phyloP scores from a whole-genome alignment of 768 basidiomycete genomes.

The Fomitopsis serialis region DNA sequence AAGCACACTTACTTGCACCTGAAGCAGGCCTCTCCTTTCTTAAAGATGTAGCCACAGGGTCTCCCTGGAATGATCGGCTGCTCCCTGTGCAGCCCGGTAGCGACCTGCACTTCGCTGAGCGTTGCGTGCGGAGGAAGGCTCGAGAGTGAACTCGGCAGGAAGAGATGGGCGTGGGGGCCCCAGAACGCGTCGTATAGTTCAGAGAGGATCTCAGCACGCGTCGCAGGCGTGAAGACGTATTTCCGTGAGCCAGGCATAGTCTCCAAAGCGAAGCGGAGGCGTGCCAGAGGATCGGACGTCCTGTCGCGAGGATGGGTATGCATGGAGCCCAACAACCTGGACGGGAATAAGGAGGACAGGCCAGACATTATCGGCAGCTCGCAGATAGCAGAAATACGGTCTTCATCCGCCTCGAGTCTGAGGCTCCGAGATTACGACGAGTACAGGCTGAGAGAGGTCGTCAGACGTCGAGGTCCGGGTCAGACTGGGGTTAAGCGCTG shows the following conservation, averaged over 20 bases:
- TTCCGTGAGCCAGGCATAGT: conserved; percentile 78
- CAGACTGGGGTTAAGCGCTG: not conserved
- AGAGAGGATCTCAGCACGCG: conserved; percentile 74
- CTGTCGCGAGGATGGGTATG: conserved; percentile 43
- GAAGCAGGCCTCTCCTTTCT: conserved; percentile 89
- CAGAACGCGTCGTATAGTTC: conserved; percentile 82
- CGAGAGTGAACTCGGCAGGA: conserved; percentile 60
- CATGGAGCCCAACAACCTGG: conserved; percentile 50
- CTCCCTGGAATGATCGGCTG: conserved; percentile 61
- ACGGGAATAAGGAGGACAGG: conserved; percentile 38
- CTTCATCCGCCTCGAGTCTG: not conserved
- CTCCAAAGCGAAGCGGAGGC: conserved; percentile 71
- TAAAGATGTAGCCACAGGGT: conserved; percentile 82
- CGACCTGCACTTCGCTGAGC: conserved; percentile 66
- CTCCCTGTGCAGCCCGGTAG: conserved; percentile 52
- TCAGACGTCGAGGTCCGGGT: not conserved
- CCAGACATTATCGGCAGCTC: conserved; percentile 30
- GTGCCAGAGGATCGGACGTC: conserved; percentile 58
- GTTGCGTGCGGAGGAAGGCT: conserved; percentile 59
- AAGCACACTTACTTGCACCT: conserved; percentile 74
- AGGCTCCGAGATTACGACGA: not conserved
- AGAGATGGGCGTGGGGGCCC: conserved; percentile 68
- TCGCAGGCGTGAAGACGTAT: conserved; percentile 67
- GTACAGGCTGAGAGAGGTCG: not conserved
- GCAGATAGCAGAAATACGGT: not conserved